Base-by-base conservation (phyloP, 2,329 filamentous ascomycete species). In the Orbilia oligospora region DNA sequence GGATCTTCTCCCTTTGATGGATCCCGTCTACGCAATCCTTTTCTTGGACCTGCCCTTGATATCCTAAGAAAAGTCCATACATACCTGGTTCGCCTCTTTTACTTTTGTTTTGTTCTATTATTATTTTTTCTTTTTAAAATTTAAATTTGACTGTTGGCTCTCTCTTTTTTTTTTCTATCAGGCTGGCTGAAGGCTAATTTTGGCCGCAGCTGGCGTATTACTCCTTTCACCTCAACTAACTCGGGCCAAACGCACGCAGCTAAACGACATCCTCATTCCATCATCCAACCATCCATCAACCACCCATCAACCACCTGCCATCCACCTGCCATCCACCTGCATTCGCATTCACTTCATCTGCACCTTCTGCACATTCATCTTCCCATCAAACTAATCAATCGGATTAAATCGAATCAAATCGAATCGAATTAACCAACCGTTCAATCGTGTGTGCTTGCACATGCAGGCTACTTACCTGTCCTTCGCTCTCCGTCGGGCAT, bases 151-250 rank as follows among this genome's bases (percentile, higher is more conserved):
- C 20, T 5, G 18, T 49, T 41, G 51, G 51, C 41, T 61, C 8
- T 36, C 10, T 36, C 9, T 1, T 61, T 12, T 36, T 9, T 36
- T 36, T 12, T 8, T n/a, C n/a, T n/a, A n/a, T n/a, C 4, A 9
- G 20, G 20, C 65, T 36, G 49, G 51, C 66, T 33, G 51, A 66
- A 72, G 44, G 58, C 69, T 72, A 72, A 72, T 65, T 71, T 72
- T 46, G 69, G 69, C 69, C 56, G 69, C 69, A 72, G 58, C 56
- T 71, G 18, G 65, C 65, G 56, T 30, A 30, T 30, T 56, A 68
- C 56, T 51, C 18, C 44, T 46, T 46, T 24, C 36, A 22, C 3
- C 53, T n/a, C 16, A 30, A 30, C 27, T 30, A 30, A 30, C 27
- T 30, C 27, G 27, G 27, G 3, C n/a, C n/a, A n/a, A n/a, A n/a